Percentiles rank a stretch among this genome's conserved stretches.
These are phyloP conservation scores for Eimeria acervulina DNA, from an alignment of 169 alveolate species.

Conservation along the genomic window DNA sequence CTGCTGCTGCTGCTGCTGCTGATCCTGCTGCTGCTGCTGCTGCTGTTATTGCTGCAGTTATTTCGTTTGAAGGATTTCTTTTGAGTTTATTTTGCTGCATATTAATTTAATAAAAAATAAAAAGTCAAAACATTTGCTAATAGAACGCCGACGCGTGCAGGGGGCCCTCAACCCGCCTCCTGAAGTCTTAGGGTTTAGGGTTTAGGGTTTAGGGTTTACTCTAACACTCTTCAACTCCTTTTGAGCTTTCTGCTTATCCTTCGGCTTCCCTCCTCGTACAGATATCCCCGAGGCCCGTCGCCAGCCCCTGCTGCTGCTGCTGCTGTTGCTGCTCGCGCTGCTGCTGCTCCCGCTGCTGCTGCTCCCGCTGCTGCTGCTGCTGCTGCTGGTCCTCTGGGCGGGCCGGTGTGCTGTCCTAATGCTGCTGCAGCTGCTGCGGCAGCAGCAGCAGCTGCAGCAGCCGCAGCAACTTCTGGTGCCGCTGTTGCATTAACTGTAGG, in stretches of 20 bases:
- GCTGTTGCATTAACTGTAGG: neutral
- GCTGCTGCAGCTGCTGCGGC: conserved; percentile 5
- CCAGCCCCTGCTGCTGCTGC: neutral
- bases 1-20: no score
- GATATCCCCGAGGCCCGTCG: neutral
- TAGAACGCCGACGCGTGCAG: neutral
- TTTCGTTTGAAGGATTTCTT: no score
- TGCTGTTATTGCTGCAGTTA: no score
- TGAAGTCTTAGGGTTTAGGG: no score
- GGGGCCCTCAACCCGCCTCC: no score
- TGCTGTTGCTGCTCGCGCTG: no score
- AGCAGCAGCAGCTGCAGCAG: no score
- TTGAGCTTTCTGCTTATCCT: neutral
- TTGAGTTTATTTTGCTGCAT: neutral
- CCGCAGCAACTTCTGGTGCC: neutral
- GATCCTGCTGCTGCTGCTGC: no score
- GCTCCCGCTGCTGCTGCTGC: no score
- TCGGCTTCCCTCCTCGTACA: neutral
- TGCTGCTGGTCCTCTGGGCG: neutral
- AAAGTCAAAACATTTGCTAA: neutral
- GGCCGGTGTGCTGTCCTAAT: neutral
- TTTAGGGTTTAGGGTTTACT: neutral
- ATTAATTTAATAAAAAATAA: neutral
- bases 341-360: no score
- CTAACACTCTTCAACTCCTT: neutral